Evolutionary conservation across 1,284 basidiomycete species (phyloP), one percentile per base, ranked within the genome.

Genomic region (Cronartium ribicola): DNA sequence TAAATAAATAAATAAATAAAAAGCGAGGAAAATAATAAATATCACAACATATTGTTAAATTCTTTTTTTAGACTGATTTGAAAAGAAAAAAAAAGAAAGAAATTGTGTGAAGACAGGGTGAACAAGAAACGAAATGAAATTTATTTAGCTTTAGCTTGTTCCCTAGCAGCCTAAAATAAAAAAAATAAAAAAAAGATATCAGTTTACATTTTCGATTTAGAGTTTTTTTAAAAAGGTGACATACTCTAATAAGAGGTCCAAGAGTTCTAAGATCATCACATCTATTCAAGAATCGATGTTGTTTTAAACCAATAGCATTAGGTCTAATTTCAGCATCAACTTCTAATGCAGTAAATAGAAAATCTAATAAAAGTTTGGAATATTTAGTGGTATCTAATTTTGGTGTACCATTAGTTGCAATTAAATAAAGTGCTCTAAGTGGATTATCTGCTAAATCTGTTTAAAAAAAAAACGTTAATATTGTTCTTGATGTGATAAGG

Each of bases 361-460:
- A 98, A 80, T 96, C 91, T 76, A 88, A 88, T 84, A 99, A 97
- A n/a, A 90, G 86, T 0, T 86, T 81, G 5, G 89, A 90, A 29
- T 98, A 84, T 77, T 90, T 89, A 36, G 94, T 94, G 81, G 97
- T 95, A 77, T 93, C 91, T 77, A 98, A 92, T 75, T 91, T 91
- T 10, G 95, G 95, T 63, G 94, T 98, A n/a, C 95, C 94, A 80
- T 97, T 98, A 22, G 94, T 98, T 5, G 94, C 94, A 79, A 98
- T 98, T 66, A 98, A 86, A 82, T 98, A 98, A 51, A 98, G 84
- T 10, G 80, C 80, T 46, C 80, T 76, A 57, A 81, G 72, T 43
- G 80, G 80, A 67, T 81, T 80, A 75, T 80, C 80, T 67, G 79
- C 79, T 60, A 80, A 77, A 76, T 81, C 80, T 68, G 29, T 67